A percentile compares a stretch with the other conserved stretches of the same genome.
Evolutionary conservation across 139 green algal species (phyloP).

Genomic region (Haematococcus lacustris): DNA sequence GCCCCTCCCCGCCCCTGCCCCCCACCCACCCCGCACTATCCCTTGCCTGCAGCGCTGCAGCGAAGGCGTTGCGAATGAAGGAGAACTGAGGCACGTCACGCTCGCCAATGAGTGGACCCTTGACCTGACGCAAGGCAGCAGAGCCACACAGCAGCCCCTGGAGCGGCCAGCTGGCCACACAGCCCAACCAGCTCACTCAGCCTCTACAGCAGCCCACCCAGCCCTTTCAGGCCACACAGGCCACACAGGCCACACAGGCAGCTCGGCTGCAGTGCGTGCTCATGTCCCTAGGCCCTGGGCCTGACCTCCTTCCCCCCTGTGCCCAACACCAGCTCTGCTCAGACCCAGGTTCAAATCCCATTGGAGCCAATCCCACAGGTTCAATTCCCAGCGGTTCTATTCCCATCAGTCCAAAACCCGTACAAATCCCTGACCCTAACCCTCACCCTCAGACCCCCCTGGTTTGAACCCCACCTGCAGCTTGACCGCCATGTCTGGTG

Average conservation of each 20-base stretch:
- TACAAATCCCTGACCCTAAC: not conserved
- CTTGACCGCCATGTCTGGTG: slow-evolving; percentile 11
- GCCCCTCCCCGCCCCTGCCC: too few species aligned
- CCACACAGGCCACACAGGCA: too few species aligned
- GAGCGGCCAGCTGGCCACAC: not conserved
- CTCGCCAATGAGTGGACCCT: slow-evolving; percentile 24
- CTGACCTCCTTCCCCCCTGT: not conserved
- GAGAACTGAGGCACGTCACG: slow-evolving; percentile 21
- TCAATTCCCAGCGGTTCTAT: too few species aligned
- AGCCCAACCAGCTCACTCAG: not conserved
- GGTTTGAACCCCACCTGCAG: slow-evolving; percentile 1
- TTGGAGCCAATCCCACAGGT: too few species aligned
- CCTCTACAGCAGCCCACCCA: not conserved
- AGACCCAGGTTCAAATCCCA: too few species aligned
- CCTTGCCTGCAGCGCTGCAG: slow-evolving; percentile 4
- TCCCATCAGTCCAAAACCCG: too few species aligned
- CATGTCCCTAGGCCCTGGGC: not conserved
- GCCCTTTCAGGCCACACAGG: not conserved
- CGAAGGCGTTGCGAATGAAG: slow-evolving; percentile 7
- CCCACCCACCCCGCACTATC: too few species aligned
- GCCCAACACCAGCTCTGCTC: not conserved
- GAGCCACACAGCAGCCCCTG: not conserved
- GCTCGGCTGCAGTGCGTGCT: not conserved
- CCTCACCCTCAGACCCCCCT: not conserved
- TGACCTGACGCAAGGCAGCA: slow-evolving; percentile 10